Percentiles rank a stretch among this genome's conserved stretches.
phyloP scores from a whole-genome alignment of 2,329 filamentous ascomycete genomes.

The Aspergillus sp. region DNA sequence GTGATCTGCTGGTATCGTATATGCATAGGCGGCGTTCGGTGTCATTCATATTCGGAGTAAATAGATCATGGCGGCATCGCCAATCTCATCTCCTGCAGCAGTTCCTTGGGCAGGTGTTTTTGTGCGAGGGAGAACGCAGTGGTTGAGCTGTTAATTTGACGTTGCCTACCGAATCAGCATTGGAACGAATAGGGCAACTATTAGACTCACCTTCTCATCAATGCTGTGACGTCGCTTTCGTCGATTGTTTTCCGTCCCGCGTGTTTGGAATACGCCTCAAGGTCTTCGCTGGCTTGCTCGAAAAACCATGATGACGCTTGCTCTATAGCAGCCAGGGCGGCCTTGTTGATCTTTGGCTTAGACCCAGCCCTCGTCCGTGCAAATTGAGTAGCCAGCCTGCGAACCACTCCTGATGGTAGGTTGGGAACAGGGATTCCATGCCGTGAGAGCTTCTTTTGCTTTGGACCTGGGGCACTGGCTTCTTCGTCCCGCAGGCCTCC shows the following conservation, averaged over 20 bases:
- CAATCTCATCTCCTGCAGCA: slow-evolving; percentile 63
- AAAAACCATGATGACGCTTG: slow-evolving; percentile 88
- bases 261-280: slow-evolving; percentile 70
- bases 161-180: slow-evolving; percentile 52
- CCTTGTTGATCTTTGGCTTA: slow-evolving; percentile 61
- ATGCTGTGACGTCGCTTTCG: slow-evolving; percentile 68
- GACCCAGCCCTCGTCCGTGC: slow-evolving; percentile 55
- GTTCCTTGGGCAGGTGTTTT: slow-evolving; percentile 68
- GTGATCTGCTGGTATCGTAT: slow-evolving; percentile 35
- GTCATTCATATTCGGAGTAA: slow-evolving; percentile 11
- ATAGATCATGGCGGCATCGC: slow-evolving; percentile 27
- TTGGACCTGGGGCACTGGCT: slow-evolving; percentile 21
- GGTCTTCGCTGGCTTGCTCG: slow-evolving; percentile 72
- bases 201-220: slow-evolving; percentile 67
- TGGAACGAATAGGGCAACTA: neutral
- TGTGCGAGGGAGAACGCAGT: slow-evolving; percentile 81
- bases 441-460: slow-evolving; percentile 53
- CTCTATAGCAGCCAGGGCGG: slow-evolving; percentile 64
- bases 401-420: slow-evolving; percentile 63
- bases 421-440: slow-evolving; percentile 68
- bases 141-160: slow-evolving; percentile 60
- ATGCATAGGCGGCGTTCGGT: slow-evolving; percentile 31
- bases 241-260: slow-evolving; percentile 77
- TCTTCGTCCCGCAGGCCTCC: slow-evolving; percentile 28
- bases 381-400: slow-evolving; percentile 55